phyloP scores from a whole-genome alignment of 163 green algal species.

The Scenedesmus sp. region DNA sequence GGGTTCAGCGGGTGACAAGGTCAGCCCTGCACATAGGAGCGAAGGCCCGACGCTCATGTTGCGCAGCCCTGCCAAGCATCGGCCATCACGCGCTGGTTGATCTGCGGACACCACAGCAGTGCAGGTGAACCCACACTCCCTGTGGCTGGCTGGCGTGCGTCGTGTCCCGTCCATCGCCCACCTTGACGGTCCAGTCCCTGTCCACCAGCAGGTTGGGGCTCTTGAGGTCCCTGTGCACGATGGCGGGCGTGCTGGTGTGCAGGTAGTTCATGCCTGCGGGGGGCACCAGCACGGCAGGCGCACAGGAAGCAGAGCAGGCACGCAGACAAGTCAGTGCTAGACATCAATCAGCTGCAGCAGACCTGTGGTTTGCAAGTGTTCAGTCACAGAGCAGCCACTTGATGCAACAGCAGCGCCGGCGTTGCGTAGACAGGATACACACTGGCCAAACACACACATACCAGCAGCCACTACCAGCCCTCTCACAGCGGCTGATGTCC shows the following conservation, averaged over 20 bases:
- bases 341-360: not conserved
- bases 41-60: too few species aligned
- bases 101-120: too few species aligned
- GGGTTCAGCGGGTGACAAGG: not conserved
- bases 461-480: too few species aligned
- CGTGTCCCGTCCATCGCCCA: slow-evolving; percentile 39
- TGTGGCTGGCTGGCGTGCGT: not conserved
- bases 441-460: too few species aligned
- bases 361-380: not conserved
- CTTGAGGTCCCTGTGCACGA: slow-evolving; percentile 95
- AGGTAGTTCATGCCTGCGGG: slow-evolving; percentile 72
- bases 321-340: not conserved
- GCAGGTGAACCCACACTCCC: not conserved
- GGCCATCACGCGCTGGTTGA: too few species aligned
- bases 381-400: not conserved
- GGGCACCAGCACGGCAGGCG: not conserved
- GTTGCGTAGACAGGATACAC: too few species aligned
- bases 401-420: too few species aligned
- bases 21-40: too few species aligned
- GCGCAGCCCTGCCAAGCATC: too few species aligned
- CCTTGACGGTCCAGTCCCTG: slow-evolving; percentile 88
- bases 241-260: slow-evolving; percentile 68
- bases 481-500: slow-evolving; percentile 64
- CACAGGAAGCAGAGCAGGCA: not conserved
- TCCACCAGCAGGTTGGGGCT: slow-evolving; percentile 93